Percentiles rank a stretch among this genome's conserved stretches.
Evolutionary conservation across 805 yeast genomes (phyloP).

Genomic region (Wickerhamiella slavikovae): DNA sequence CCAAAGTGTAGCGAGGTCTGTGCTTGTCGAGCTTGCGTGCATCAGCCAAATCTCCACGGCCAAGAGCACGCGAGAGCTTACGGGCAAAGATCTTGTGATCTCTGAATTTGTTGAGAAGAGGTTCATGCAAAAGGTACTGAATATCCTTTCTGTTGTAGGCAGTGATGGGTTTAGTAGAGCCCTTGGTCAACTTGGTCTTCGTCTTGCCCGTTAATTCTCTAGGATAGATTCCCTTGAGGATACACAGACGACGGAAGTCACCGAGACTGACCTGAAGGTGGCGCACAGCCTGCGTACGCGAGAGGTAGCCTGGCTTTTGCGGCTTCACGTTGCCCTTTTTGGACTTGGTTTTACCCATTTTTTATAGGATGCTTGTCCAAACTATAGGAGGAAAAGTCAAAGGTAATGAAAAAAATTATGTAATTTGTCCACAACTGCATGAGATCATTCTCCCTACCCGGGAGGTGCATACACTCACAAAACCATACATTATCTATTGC

Average conservation of each 20-base stretch:
- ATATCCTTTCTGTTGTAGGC: conserved; percentile 89
- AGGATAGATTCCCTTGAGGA: conserved; percentile 94
- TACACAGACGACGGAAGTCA: conserved; percentile 84
- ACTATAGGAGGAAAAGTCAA: background rate
- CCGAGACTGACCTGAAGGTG: conserved; percentile 84
- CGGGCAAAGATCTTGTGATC: conserved; percentile 89
- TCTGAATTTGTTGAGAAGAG: conserved; percentile 72
- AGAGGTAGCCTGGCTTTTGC: conserved; percentile 32
- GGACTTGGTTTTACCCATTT: conserved; percentile 1
- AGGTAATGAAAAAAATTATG: too few species aligned
- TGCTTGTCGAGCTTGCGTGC: conserved; percentile 71
- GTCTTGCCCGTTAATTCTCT: conserved; percentile 66
- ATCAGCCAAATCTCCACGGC: conserved; percentile 75
- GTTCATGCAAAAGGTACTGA: conserved; percentile 88
- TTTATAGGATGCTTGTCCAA: too few species aligned
- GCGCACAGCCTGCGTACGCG: conserved; percentile 86
- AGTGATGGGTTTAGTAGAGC: conserved; percentile 90
- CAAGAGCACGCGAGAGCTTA: conserved; percentile 73
- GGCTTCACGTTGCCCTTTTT: conserved; percentile 8
- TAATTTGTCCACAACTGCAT: background rate
- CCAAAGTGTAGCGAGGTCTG: conserved; percentile 70
- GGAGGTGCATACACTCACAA: background rate
- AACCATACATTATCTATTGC: too few species aligned
- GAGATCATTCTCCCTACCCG: background rate
- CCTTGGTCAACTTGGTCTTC: conserved; percentile 92